phyloP scores from a whole-genome alignment of 176 grass and related monocot species.

The Carex kokanica region DNA sequence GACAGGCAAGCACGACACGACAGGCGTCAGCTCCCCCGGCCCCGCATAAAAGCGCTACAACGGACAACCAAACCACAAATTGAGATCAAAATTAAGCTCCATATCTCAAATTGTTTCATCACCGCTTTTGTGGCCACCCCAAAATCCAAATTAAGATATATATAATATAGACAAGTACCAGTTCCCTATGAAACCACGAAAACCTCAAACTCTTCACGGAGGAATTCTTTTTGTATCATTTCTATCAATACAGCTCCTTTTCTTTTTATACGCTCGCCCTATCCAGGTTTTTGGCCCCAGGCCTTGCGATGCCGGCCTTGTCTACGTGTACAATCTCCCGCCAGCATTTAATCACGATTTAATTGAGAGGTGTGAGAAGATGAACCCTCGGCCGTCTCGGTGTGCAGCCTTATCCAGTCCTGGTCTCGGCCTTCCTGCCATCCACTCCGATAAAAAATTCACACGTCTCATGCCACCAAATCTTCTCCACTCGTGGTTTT shows the following conservation, averaged over 20 bases:
- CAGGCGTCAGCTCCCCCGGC: not conserved
- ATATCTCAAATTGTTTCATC: too few relatives aligned
- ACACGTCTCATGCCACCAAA: conserved; percentile 17
- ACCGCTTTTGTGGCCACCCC: too few relatives aligned
- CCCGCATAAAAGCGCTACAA: not conserved
- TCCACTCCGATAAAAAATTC: conserved; percentile 26
- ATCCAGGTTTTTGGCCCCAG: conserved; percentile 35
- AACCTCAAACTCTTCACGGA: conserved; percentile 20
- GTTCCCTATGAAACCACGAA: conserved; percentile 15
- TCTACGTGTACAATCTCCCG: conserved; percentile 81
- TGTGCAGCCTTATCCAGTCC: conserved; percentile 50
- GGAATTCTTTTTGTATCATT: conserved; percentile 28
- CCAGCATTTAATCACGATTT: conserved; percentile 67
- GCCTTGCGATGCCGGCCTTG: conserved; percentile 36
- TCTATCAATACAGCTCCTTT: conserved; percentile 45
- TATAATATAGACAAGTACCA: not conserved
- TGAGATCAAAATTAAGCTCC: too few relatives aligned
- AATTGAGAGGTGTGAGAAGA: conserved; percentile 42
- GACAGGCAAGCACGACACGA: not conserved
- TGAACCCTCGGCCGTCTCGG: conserved; percentile 61
- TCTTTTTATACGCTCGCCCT: conserved; percentile 36
- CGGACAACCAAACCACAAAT: not conserved
- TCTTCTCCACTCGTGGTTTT: conserved; percentile 52
- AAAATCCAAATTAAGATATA: too few relatives aligned
- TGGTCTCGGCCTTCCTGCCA: conserved; percentile 43